Percentiles rank a stretch among this genome's conserved stretches.
Conservation (phyloP, 2,329 filamentous ascomycete genomes). For the Fusarium secorum region DNA sequence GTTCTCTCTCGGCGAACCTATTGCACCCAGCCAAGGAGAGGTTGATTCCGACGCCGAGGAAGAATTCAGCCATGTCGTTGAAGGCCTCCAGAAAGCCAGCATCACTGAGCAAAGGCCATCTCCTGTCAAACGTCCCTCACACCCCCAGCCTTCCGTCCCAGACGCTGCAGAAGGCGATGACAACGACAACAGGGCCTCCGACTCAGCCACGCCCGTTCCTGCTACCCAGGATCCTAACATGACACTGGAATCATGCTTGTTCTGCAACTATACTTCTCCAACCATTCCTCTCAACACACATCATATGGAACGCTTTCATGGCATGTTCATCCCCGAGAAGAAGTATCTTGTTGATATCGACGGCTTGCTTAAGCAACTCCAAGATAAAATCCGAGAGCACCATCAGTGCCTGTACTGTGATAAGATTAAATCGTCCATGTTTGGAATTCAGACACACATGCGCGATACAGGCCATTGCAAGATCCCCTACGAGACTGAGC, state of each 20-base stretch:
- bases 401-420: slow-evolving; percentile 90
- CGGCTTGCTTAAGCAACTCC: slow-evolving; percentile 79
- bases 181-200: slow-evolving; percentile 53
- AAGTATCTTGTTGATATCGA: slow-evolving; percentile 83
- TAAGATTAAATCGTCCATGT: slow-evolving; percentile 78
- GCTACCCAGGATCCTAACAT: slow-evolving; percentile 48
- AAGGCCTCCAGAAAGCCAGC: slow-evolving; percentile 78
- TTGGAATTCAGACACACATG: slow-evolving; percentile 95
- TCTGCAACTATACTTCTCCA: slow-evolving; percentile 88
- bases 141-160: slow-evolving; percentile 56
- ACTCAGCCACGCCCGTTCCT: slow-evolving; percentile 51
- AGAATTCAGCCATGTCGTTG: slow-evolving; percentile 79
- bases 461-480: slow-evolving; percentile 96
- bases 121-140: slow-evolving; percentile 62
- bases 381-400: slow-evolving; percentile 79
- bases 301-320: slow-evolving; percentile 93
- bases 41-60: slow-evolving; percentile 74
- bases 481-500: slow-evolving; percentile 88
- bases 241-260: slow-evolving; percentile 73
- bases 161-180: slow-evolving; percentile 55
- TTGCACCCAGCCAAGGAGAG: slow-evolving; percentile 56
- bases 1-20: slow-evolving; percentile 86
- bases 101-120: slow-evolving; percentile 62
- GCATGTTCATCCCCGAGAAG: slow-evolving; percentile 95
- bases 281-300: slow-evolving; percentile 77